Conservation (phyloP, 495 filamentous ascomycete genomes). For the Tuber umbilicatum region DNA sequence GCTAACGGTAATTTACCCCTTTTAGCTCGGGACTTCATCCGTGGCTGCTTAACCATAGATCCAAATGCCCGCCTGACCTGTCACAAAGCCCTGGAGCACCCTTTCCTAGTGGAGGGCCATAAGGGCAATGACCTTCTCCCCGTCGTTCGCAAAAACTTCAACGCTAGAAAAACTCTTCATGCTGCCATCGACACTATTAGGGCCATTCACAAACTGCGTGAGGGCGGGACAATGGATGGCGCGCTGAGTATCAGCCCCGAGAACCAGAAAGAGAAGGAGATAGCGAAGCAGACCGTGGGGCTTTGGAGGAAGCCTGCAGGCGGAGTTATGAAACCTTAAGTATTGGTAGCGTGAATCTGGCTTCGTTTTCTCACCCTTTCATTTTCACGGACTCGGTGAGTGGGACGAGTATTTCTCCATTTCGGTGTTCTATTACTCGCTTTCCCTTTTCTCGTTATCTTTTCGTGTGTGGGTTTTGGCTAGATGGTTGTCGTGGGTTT, state of each 20-base stretch:
- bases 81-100: conserved; percentile 81
- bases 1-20: neutral
- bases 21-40: conserved; percentile 81
- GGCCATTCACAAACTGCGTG: conserved; percentile 94
- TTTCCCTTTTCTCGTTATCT: neutral
- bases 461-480: neutral
- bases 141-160: conserved; percentile 98
- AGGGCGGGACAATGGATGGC: conserved; percentile 75
- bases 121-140: conserved; percentile 70
- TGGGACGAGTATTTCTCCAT: neutral
- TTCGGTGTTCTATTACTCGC: neutral
- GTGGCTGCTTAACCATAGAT: conserved; percentile 76
- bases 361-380: neutral
- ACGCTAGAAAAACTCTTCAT: conserved; percentile 85
- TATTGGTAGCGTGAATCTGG: neutral
- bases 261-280: conserved; percentile 47
- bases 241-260: conserved; percentile 60
- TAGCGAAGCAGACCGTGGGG: conserved; percentile 42
- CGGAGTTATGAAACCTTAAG: conserved; percentile 39
- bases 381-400: neutral
- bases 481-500: neutral
- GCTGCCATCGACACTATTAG: conserved; percentile 95
- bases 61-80: conserved; percentile 83
- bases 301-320: conserved; percentile 43
- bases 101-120: conserved; percentile 64